phyloP scores from a whole-genome alignment of 331 rosid genomes.

The Spiraea crenata region DNA sequence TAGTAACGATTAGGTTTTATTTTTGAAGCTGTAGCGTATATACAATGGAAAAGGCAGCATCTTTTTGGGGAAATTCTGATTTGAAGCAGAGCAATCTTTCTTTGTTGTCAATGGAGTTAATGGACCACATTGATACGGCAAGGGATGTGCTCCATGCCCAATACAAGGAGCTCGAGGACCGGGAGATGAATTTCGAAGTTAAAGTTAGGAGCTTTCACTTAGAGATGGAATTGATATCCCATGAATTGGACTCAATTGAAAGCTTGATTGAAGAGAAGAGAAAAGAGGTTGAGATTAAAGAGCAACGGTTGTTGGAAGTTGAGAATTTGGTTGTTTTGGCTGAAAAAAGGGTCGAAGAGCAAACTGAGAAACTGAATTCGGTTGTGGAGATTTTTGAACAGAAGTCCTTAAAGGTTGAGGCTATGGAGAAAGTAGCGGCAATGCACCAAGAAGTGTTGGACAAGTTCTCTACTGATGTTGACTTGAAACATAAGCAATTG shows the following conservation, averaged over 20 bases:
- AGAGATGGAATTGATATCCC: slow-evolving; percentile 15
- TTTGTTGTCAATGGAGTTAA: slow-evolving; percentile 42
- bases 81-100: slow-evolving; percentile 35
- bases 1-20: background rate
- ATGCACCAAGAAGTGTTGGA: slow-evolving; percentile 14
- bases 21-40: too few species aligned
- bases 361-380: background rate
- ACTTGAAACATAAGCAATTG: slow-evolving; percentile 28
- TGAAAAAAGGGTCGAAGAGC: background rate
- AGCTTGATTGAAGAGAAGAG: slow-evolving; percentile 17
- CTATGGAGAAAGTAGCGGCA: slow-evolving; percentile 27
- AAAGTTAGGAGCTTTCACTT: background rate
- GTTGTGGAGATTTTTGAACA: background rate
- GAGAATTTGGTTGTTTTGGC: background rate
- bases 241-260: slow-evolving; percentile 16
- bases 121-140: slow-evolving; percentile 28
- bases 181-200: slow-evolving; percentile 29
- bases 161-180: slow-evolving; percentile 23
- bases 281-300: slow-evolving; percentile 28
- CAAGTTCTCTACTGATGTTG: slow-evolving; percentile 16
- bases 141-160: slow-evolving; percentile 14
- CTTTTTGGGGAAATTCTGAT: slow-evolving; percentile 26
- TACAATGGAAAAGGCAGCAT: slow-evolving; percentile 29
- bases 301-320: slow-evolving; percentile 23
- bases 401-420: slow-evolving; percentile 26